phyloP scores from a whole-genome alignment of 352 stramenopile genomes.

The Thalassiosira exigua region DNA sequence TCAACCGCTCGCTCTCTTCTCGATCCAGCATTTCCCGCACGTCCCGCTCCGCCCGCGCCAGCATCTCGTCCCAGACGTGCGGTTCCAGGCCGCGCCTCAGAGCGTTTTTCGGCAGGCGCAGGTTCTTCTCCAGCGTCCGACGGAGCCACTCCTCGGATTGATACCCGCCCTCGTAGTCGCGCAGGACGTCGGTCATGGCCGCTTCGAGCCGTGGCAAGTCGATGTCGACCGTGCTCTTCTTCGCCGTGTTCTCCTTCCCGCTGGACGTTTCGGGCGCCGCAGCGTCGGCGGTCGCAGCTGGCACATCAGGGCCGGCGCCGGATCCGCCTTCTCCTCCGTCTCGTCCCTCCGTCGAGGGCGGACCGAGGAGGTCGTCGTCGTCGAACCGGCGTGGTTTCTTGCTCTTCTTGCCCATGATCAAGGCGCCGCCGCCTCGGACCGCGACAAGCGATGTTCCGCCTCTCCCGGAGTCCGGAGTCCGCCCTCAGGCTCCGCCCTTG shows the following conservation, averaged over 20 bases:
- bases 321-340: not conserved
- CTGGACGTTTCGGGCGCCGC: not conserved
- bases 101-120: conserved; percentile 19
- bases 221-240: conserved; percentile 18
- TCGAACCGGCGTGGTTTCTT: conserved; percentile 8
- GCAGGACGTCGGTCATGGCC: conserved; percentile 11
- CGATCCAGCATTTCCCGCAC: not conserved
- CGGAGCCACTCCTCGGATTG: conserved; percentile 27
- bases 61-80: conserved; percentile 15
- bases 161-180: not conserved
- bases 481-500: too few species aligned
- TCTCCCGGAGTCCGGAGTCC: too few species aligned
- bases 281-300: not conserved
- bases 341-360: not conserved
- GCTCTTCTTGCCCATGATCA: conserved; percentile 18
- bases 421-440: too few species aligned
- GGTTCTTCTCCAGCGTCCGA: conserved; percentile 32
- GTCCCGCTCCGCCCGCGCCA: not conserved
- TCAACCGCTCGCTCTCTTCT: not conserved
- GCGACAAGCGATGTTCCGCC: too few species aligned
- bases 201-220: conserved; percentile 20
- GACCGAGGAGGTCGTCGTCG: conserved; percentile 14
- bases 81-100: conserved; percentile 4
- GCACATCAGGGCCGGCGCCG: not conserved
- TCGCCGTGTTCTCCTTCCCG: not conserved